Evolutionary conservation across 257 asterid genomes (phyloP).

Genomic region (Cinchona pubescens): DNA sequence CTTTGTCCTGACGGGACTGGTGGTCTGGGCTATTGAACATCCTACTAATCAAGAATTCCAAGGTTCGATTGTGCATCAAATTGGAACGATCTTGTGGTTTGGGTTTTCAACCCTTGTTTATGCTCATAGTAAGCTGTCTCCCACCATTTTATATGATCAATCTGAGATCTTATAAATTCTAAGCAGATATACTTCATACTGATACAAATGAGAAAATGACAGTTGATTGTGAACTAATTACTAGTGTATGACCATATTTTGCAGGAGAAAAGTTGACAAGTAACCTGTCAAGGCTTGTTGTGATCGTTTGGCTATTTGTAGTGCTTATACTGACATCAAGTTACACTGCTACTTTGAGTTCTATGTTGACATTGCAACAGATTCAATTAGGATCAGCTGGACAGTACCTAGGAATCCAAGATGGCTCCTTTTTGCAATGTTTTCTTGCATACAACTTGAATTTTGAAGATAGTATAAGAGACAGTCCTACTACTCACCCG

Average conservation of each 20-base stretch:
- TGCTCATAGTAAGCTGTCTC: conserved; percentile 32
- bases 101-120: conserved; percentile 31
- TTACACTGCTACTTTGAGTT: conserved; percentile 46
- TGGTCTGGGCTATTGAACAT: conserved; percentile 48
- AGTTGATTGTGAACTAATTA: neutral
- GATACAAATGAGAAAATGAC: neutral
- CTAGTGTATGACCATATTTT: neutral
- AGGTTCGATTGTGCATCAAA: conserved; percentile 35
- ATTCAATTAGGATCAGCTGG: conserved; percentile 26
- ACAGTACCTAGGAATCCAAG: conserved; percentile 31
- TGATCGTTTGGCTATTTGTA: conserved; percentile 42
- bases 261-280: conserved; percentile 44
- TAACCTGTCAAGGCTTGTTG: conserved; percentile 40
- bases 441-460: conserved; percentile 23
- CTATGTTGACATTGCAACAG: conserved; percentile 40
- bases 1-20: conserved; percentile 30
- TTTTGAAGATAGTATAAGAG: conserved; percentile 20
- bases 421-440: conserved; percentile 10
- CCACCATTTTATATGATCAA: neutral
- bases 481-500: neutral
- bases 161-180: no score
- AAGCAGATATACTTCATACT: no score
- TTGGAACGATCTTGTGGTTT: conserved; percentile 39
- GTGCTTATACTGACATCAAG: conserved; percentile 46
- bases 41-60: conserved; percentile 37